A percentile compares a stretch with the other conserved stretches of the same genome.
Evolutionary conservation across 306 rosid genomes (phyloP).

Genomic region (Lathyrus oleraceus): DNA sequence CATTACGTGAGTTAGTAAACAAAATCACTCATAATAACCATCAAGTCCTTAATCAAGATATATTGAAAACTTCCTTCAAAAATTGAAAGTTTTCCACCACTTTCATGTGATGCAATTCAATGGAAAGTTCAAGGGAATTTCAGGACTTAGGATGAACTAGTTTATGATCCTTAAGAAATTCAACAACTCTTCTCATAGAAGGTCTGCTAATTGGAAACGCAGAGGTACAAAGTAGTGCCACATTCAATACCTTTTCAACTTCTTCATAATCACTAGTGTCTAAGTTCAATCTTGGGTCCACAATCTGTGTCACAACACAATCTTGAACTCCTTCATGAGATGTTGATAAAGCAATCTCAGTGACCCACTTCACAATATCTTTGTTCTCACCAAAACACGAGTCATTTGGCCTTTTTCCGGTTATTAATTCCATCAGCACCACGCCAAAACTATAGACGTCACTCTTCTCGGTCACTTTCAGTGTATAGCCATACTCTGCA

Average conservation of each 20-base stretch:
- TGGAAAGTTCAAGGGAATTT: conserved; percentile 6
- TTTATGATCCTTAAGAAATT: conserved; percentile 61
- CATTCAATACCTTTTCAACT: conserved; percentile 60
- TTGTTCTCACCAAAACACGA: conserved; percentile 63
- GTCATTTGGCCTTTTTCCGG: conserved; percentile 81
- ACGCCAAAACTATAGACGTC: conserved; percentile 87
- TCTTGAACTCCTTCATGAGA: conserved; percentile 13
- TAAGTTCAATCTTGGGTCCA: conserved; percentile 59
- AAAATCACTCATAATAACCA: conserved; percentile 6
- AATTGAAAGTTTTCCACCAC: conserved; percentile 17
- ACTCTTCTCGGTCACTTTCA: conserved; percentile 74
- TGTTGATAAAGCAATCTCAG: conserved; percentile 42
- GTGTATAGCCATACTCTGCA: conserved; percentile 68
- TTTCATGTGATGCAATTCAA: conserved; percentile 28
- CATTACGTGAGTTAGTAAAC: background rate
- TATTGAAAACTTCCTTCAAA: conserved; percentile 10
- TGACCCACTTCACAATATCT: conserved; percentile 79
- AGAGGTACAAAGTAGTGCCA: conserved; percentile 73
- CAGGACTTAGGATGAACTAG: conserved; percentile 37
- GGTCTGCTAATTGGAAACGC: conserved; percentile 69
- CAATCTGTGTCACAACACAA: conserved; percentile 36
- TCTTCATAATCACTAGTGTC: conserved; percentile 47
- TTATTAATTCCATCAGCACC: conserved; percentile 70
- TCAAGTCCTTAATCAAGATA: background rate
- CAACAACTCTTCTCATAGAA: conserved; percentile 78